Conservation (phyloP, 306 rosid genomes). For the Cucurbita maxima region DNA sequence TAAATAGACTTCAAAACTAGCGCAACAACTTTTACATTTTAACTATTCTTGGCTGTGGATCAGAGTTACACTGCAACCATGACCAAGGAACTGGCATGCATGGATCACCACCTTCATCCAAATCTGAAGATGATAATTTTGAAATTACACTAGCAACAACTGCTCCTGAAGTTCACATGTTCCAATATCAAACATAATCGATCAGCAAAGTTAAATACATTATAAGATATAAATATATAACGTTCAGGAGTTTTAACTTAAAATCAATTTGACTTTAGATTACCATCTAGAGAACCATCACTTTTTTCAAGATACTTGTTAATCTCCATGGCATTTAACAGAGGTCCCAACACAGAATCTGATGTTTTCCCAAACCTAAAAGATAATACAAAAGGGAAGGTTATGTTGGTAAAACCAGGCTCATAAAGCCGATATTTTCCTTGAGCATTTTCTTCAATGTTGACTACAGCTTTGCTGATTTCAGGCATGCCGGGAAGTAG, state of each 20-base stretch:
- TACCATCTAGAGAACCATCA: slow-evolving; percentile 77
- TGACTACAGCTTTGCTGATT: slow-evolving; percentile 62
- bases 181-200: slow-evolving; percentile 16
- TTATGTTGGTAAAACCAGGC: slow-evolving; percentile 63
- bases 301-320: slow-evolving; percentile 64
- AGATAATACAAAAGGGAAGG: slow-evolving; percentile 72
- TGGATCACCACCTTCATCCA: slow-evolving; percentile 98
- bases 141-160: slow-evolving; percentile 44
- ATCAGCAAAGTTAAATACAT: not conserved
- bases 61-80: slow-evolving; percentile 75
- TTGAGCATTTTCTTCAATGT: slow-evolving; percentile 85
- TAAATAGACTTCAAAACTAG: slow-evolving; percentile 1
- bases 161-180: slow-evolving; percentile 38
- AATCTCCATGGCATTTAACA: slow-evolving; percentile 89
- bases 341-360: slow-evolving; percentile 80
- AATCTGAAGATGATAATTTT: slow-evolving; percentile 41
- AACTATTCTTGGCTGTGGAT: slow-evolving; percentile 62
- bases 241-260: not conserved
- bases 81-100: slow-evolving; percentile 96
- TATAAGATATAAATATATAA: not conserved
- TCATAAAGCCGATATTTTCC: slow-evolving; percentile 81
- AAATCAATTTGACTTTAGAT: not conserved
- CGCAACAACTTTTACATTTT: slow-evolving; percentile 41
- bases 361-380: slow-evolving; percentile 66
- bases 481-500: slow-evolving; percentile 62